A percentile compares a stretch with the other conserved stretches of the same genome.
These are phyloP conservation scores for Schizopora paradoxa DNA, from an alignment of 1,284 basidiomycete species.

Conservation along the genomic window DNA sequence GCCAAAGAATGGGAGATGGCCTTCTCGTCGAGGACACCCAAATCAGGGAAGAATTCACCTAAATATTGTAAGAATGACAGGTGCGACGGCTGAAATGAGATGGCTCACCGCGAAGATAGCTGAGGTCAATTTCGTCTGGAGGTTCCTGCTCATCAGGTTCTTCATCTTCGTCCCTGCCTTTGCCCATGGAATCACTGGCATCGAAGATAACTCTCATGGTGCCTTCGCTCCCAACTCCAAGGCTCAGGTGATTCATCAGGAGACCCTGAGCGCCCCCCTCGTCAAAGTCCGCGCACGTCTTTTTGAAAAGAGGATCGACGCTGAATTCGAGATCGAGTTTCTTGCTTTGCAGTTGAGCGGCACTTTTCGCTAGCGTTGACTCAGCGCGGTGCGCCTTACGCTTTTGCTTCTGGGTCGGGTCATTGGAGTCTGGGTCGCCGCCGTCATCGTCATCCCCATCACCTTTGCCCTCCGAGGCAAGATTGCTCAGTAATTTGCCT, in stretches of 20 bases:
- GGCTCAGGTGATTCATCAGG: constrained; percentile 85
- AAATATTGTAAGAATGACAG: constrained; percentile 16
- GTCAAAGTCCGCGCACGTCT: constrained; percentile 98
- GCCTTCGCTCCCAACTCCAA: constrained; percentile 76
- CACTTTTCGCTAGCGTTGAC: constrained; percentile 82
- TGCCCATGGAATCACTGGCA: constrained; percentile 85
- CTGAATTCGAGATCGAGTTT: constrained; percentile 93
- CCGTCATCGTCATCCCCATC: constrained; percentile 51
- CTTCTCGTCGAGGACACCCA: constrained; percentile 57
- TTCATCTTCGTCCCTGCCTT: constrained; percentile 70
- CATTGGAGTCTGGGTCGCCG: constrained; percentile 57
- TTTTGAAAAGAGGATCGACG: constrained; percentile 95
- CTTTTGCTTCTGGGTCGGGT: constrained; percentile 52
- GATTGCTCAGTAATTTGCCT: constrained; percentile 89
- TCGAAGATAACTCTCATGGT: constrained; percentile 92
- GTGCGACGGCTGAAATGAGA: constrained; percentile 18
- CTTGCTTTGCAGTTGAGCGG: constrained; percentile 80
- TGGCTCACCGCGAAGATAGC: constrained; percentile 59
- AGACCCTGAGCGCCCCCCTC: constrained; percentile 95
- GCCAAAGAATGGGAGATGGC: constrained; percentile 78
- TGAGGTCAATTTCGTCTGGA: constrained; percentile 64
- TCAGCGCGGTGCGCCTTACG: constrained; percentile 63
- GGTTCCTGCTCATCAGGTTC: constrained; percentile 53
- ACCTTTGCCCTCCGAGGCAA: constrained; percentile 63
- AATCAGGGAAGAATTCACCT: constrained; percentile 66